Evolutionary conservation across 164 flowering plant species (phyloP).

Genomic region (Chimonanthus salicifolius): DNA sequence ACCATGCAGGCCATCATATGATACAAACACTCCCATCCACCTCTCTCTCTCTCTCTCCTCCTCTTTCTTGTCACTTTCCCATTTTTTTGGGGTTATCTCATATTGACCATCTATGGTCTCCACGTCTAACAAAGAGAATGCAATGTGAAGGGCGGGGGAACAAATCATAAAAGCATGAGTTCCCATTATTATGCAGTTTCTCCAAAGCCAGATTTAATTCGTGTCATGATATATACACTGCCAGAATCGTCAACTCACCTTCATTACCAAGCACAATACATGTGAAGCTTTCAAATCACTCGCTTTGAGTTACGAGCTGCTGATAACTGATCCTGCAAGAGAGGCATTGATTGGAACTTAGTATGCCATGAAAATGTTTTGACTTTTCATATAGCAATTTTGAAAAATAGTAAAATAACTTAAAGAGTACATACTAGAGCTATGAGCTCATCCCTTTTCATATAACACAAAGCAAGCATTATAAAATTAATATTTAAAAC

Average conservation of each 20-base stretch:
- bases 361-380: background rate
- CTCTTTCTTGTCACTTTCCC: background rate
- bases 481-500: background rate
- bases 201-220: background rate
- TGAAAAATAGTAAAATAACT: background rate
- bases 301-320: conserved; percentile 80
- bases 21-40: background rate
- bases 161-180: background rate
- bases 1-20: background rate
- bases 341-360: no score
- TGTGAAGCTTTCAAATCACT: conserved; percentile 24
- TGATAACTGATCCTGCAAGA: conserved; percentile 70
- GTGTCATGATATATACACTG: background rate
- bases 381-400: background rate
- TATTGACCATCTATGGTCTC: background rate
- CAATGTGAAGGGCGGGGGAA: background rate
- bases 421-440: background rate
- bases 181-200: background rate
- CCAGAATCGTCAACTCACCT: background rate
- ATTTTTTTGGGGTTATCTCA: background rate
- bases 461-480: background rate
- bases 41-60: background rate
- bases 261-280: background rate
- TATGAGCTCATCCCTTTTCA: background rate
- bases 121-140: background rate